A percentile compares a stretch with the other conserved stretches of the same genome.
These are phyloP conservation scores for Pseudogymnoascus sp. DNA, from an alignment of 2,329 filamentous ascomycete species.

Conservation along the genomic window DNA sequence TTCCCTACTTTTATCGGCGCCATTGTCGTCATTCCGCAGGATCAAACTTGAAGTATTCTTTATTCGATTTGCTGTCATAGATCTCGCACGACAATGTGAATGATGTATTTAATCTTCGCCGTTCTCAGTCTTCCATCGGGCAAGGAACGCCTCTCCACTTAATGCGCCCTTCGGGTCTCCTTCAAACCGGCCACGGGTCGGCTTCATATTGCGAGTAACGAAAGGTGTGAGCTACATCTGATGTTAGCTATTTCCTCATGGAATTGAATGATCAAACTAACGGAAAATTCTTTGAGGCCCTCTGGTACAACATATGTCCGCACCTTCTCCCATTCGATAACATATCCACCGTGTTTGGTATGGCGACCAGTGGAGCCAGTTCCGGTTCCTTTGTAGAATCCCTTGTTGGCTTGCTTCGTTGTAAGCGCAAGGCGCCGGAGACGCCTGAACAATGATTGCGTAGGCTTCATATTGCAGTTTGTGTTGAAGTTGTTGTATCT, in stretches of 20 bases:
- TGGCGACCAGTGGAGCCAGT: conserved; percentile 80
- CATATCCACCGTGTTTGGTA: conserved; percentile 74
- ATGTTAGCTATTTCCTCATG: conserved; percentile 1
- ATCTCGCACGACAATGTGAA: neutral
- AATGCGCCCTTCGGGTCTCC: conserved; percentile 47
- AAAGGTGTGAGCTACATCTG: conserved; percentile 65
- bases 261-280: conserved; percentile 31
- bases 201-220: conserved; percentile 53
- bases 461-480: conserved; percentile 52
- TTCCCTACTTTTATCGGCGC: neutral
- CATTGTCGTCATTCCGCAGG: neutral
- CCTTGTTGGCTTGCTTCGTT: conserved; percentile 86
- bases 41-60: neutral
- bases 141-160: conserved; percentile 53
- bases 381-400: conserved; percentile 95
- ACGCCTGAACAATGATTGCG: conserved; percentile 55
- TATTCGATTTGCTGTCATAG: neutral
- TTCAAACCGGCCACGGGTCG: conserved; percentile 43
- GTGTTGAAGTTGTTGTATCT: conserved; percentile 4
- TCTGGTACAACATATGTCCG: conserved; percentile 80
- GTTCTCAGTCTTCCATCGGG: conserved; percentile 61
- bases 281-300: conserved; percentile 61
- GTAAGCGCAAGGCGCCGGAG: conserved; percentile 73
- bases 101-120: conserved; percentile 34
- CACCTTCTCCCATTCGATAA: conserved; percentile 79